Evolutionary conservation across 805 yeast species (phyloP), one percentile per base, ranked within the genome.

Genomic region (Candida wancherniae): DNA sequence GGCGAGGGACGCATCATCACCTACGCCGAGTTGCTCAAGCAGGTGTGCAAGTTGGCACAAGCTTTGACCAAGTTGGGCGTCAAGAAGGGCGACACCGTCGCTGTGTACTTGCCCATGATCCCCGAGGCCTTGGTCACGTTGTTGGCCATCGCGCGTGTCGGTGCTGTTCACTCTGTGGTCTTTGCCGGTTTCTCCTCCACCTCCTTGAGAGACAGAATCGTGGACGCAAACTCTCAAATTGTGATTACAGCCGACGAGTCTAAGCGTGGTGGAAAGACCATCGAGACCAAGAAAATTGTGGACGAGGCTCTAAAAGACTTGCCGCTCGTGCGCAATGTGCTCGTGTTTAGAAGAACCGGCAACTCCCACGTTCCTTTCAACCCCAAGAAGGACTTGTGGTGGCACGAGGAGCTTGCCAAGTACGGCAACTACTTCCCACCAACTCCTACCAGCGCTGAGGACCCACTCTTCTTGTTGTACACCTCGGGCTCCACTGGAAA

Each of bases 401-500:
- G 97, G 96, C 90, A 88, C 55, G 95, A 86, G 51, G 94, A 85
- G 60, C 66, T 76, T 45, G 73, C 64, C 46, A 84, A 84, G 61
- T 84, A 76, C 64, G 82, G 92, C 47, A 78, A 83, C 39, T 90
- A 88, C 67, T 68, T 72, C 48, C 92, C 97, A 30, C 95, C 95
- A 20, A 80, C 75, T 26, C 79, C 95, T 24, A 94, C 87, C 36
- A 74, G 79, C 55, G 59, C 95, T 28, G 98, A 92, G 68, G 96
- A 92, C 66, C 97, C 98, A 35, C 68, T 92, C 50, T 92, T 92
- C 71, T 68, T 92, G 63, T 77, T 92, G 52, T 92, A 92, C 68
- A 92, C 98, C 28, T 88, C 97, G 4, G 98, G 98, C 39, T 88
- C 97, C 20, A 92, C 98, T 19, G 97, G 98, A 45, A 79, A 88